Percentiles rank a stretch among this genome's conserved stretches.
phyloP scores from a whole-genome alignment of 2,329 filamentous ascomycete species.

The Epichloe uncinata region DNA sequence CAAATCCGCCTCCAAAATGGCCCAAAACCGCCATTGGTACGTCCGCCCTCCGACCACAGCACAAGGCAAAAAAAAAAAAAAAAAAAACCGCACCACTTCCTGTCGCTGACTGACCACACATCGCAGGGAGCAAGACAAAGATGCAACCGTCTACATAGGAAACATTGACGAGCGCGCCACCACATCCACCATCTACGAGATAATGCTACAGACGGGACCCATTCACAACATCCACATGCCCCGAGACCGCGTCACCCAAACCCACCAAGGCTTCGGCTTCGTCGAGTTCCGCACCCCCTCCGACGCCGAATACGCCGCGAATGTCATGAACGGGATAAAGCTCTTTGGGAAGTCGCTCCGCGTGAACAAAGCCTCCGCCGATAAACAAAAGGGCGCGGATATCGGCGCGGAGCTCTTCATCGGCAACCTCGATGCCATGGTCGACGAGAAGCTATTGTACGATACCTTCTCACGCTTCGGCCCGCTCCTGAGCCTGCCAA shows the following conservation, averaged over 20 bases:
- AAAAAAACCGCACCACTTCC: not conserved
- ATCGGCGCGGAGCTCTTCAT: constrained; percentile 96
- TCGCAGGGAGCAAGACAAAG: constrained; percentile 86
- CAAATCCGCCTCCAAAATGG: constrained; percentile 38
- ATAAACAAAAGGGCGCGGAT: constrained; percentile 87
- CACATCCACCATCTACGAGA: constrained; percentile 84
- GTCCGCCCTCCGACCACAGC: constrained; percentile 8
- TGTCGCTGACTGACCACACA: not conserved
- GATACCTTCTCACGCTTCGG: constrained; percentile 91
- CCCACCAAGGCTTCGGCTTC: constrained; percentile 96
- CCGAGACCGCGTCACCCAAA: constrained; percentile 93
- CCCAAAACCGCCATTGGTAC: constrained; percentile 62
- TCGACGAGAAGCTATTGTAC: constrained; percentile 90
- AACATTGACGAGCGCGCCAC: constrained; percentile 95
- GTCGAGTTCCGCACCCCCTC: constrained; percentile 94
- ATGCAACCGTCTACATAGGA: constrained; percentile 94
- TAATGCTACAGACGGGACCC: constrained; percentile 95
- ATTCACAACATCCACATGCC: constrained; percentile 97
- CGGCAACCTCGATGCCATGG: constrained; percentile 86
- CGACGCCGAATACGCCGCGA: constrained; percentile 91
- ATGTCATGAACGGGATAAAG: constrained; percentile 92
- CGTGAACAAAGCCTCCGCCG: constrained; percentile 84
- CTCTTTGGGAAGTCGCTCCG: constrained; percentile 89
- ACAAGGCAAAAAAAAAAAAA: not conserved
- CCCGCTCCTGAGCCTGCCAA: constrained; percentile 68